Evolutionary conservation across 345 rosid genomes (phyloP), one percentile per base, ranked within the genome.

Genomic region (Stellera chamaejasme): DNA sequence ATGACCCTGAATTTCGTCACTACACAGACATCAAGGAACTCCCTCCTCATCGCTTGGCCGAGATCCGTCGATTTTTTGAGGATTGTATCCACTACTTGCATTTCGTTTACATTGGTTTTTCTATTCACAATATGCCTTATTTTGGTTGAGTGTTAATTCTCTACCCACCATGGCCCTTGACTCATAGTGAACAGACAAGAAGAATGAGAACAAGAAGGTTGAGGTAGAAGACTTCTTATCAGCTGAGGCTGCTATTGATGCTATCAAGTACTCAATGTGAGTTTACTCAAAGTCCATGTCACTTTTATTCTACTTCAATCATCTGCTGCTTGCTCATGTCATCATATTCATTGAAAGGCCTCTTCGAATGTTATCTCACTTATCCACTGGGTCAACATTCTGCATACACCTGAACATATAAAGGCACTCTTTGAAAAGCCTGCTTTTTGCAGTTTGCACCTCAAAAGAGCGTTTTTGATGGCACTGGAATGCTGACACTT

Each of bases 1-100:
- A 93, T 77, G 99, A 93, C 62, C 99, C 99, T 0, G 99, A 93
- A 74, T 87, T 93, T 68, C 90, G 92, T 72, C 99, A 93, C 54
- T 89, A 84, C 81, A 76, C 66, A 48, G 97, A 90, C 76, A 80
- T 93, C 82, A 85, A 90, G 66, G 82, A 93, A 75, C 89, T 93
- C 78, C 85, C 99, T 64, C 99, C 99, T 10, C 99, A 93, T 64
- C 96, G 99, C 59, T 81, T 93, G 64, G 90, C 95, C 60, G 99
- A 93, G 78, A 93, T 93, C 66, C 95, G 95, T 10, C 96, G 97
- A 69, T 93, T 93, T 79, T 93, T 93, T 27, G 97, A 93, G 72
- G 99, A 93, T 79, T 93, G 97, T 90, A 93, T 87, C 96, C 88
- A 60, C 45, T 32, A 23, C 45, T 11, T 27, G 48, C 58, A 64